These are phyloP conservation scores for Diaporthe australafricana DNA, from an alignment of 2,329 filamentous ascomycete species.

Conservation along the genomic window DNA sequence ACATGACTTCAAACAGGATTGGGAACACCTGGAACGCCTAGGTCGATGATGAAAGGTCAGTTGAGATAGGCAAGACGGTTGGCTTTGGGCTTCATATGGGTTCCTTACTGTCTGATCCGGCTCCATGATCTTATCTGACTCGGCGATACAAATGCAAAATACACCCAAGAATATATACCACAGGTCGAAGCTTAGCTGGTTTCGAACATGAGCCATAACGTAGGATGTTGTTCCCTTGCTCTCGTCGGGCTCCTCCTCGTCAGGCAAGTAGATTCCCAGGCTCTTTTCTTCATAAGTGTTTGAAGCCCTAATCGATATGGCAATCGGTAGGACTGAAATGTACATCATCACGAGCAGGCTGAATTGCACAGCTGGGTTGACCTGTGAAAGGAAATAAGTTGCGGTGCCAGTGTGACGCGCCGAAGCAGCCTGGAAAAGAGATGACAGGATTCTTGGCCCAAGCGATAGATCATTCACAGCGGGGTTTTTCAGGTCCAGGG, in stretches of 20 bases:
- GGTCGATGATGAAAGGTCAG: not conserved
- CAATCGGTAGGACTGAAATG: conserved; percentile 70
- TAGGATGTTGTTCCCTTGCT: conserved; percentile 43
- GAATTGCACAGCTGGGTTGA: conserved; percentile 67
- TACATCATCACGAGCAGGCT: conserved; percentile 75
- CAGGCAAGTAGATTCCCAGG: conserved; percentile 61
- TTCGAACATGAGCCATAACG: conserved; percentile 47
- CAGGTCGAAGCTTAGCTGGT: conserved; percentile 53
- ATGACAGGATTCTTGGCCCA: conserved; percentile 63
- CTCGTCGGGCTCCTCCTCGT: conserved; percentile 42
- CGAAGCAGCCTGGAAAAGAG: conserved; percentile 68
- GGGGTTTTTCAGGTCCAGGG: conserved; percentile 63
- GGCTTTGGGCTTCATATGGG: not conserved
- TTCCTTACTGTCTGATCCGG: conserved; percentile 20
- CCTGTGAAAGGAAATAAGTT: conserved; percentile 60
- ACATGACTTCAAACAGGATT: conserved; percentile 18
- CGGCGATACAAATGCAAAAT: conserved; percentile 49
- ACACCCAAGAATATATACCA: conserved; percentile 53
- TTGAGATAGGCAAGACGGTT: not conserved
- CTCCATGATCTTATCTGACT: conserved; percentile 34
- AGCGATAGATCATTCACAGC: conserved; percentile 58
- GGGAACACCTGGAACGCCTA: conserved; percentile 13
- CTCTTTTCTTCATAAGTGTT: conserved; percentile 73
- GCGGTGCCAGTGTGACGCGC: conserved; percentile 60
- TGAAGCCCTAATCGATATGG: conserved; percentile 69